Conservation (phyloP, 2,329 filamentous ascomycete species). For the Claviceps pusilla region DNA sequence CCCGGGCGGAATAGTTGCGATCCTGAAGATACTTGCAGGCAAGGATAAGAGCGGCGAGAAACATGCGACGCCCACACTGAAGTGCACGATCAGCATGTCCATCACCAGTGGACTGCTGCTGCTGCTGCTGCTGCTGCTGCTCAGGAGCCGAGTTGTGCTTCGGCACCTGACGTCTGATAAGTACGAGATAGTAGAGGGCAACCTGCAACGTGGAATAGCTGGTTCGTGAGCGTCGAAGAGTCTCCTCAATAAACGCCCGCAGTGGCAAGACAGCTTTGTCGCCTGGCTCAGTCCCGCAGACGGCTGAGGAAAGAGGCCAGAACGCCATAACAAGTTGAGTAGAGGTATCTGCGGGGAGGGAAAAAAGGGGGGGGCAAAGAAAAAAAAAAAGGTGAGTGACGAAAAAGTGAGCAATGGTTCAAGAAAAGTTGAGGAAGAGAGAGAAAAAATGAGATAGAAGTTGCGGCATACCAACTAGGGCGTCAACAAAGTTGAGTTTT, state of each 20-base stretch:
- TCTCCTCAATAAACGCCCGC: conserved; percentile 95
- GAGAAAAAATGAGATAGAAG: conserved; percentile 7
- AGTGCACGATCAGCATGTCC: conserved; percentile 60
- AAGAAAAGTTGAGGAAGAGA: neutral
- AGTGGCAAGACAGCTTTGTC: conserved; percentile 71
- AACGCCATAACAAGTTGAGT: conserved; percentile 95
- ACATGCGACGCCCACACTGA: conserved; percentile 95
- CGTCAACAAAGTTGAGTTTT: conserved; percentile 91
- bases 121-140: conserved; percentile 29
- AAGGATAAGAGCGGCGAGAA: conserved; percentile 82
- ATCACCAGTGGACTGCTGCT: conserved; percentile 34
- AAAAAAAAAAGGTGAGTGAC: neutral
- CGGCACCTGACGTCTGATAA: conserved; percentile 83
- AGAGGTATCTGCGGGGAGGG: conserved; percentile 59
- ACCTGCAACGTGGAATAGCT: conserved; percentile 97
- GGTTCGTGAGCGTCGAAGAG: conserved; percentile 80
- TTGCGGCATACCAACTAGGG: conserved; percentile 77
- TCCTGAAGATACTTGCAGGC: conserved; percentile 98
- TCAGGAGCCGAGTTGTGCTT: conserved; percentile 75
- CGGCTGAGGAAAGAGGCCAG: conserved; percentile 78
- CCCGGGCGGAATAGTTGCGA: conserved; percentile 89
- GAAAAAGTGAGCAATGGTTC: neutral
- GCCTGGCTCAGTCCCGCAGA: conserved; percentile 57
- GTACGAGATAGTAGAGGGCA: conserved; percentile 85
- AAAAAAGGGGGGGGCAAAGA: no score